Evolutionary conservation across 1,139 yeast genomes (phyloP), one percentile per base, ranked within the genome.

Genomic region (Lodderomyces elongisporus): DNA sequence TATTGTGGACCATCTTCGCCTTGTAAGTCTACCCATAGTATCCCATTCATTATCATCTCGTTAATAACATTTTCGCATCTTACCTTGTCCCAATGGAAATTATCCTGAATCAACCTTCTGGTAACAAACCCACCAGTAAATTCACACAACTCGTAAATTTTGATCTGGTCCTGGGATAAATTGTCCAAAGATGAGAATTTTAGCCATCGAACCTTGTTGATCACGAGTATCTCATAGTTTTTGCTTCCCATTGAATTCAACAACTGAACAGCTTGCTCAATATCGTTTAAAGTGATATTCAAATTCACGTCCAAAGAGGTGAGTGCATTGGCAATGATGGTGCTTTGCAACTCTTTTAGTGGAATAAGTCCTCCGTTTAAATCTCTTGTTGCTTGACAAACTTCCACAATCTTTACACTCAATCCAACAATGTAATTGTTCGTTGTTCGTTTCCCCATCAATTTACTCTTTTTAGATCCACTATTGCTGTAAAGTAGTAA

Each of bases 291-390:
- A 4, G 28, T 35, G 2, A 59, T 42, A 2, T 37, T 30, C 3
- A 53, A 36, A n/a, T 42, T 40, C 12, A 55, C 34, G 32, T 47
- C 46, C 4, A 37, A 34, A 6, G 46, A 53, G 21, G 48, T 50
- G 13, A 16, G 4, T 14, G 21, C n/a, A 13, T 17, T 17, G 13
- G 23, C 33, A 23, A 16, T 25, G 14, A 49, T 45, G 24, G 56
- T 43, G 7, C 59, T 54, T 26, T 62, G 46, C 16, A 87, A 60
- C 41, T 84, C 93, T 28, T 74, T 67, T 30, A 84, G 60, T 0
- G 85, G 62, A 4, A 87, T 74, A 21, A 87, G 62, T 1, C 96
- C 96, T 3, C 96, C 96, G 49, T 85, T 87, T 38, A 80, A 60
- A 39, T 74, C 79, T 41, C 84, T 59, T 0, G 93, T 81, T 25